Evolutionary conservation across 139 green algal species (phyloP), one percentile per base, ranked within the genome.

Genomic region (Yamagishiella unicocca): DNA sequence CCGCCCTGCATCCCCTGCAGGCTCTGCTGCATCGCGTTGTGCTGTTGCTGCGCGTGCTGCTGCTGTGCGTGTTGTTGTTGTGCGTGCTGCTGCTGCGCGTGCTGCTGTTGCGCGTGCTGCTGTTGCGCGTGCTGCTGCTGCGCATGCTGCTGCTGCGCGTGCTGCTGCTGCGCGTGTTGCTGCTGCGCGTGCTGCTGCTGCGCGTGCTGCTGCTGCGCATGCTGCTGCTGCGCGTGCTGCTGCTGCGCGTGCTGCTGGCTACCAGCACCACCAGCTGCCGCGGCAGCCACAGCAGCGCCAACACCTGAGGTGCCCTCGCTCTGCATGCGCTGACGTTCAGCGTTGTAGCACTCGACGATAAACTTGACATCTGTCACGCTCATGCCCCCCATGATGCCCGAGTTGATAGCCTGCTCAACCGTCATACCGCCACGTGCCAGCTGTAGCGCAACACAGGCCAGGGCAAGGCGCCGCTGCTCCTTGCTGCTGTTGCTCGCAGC

Each of bases 321-420:
- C 38, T 58, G 72, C 86, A 88, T 89, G 46, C 90, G 90, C 66
- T 83, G 72, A 19, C 86, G 71, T 64, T 93, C 87, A 1, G 87
- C 87, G 45, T 93, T 91, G 83, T 91, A 91, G 73, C 86, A 89
- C 79, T 93, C 90, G 2, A 93, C 90, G 54, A 93, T 93, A 81
- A 93, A 93, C 40, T 73, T 80, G 42, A 93, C 90, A 31, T 93
- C 90, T 0, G 86, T 92, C 21, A 91, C 90, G 54, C 78, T 90
- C 89, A 94, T 91, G 74, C 90, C 87, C 31, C 89, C 91, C 89
- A 94, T 93, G 81, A 94, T 93, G 84, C 89, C 91, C 22, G 76
- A 91, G 42, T 93, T 86, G 54, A 94, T 93, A 21, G 89, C 89
- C 77, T 93, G 90, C 77, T 93, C 87, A 0, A 93, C 87, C 8